phyloP scores from a whole-genome alignment of 169 alveolate genomes.

The Plasmodium reichenowi region DNA sequence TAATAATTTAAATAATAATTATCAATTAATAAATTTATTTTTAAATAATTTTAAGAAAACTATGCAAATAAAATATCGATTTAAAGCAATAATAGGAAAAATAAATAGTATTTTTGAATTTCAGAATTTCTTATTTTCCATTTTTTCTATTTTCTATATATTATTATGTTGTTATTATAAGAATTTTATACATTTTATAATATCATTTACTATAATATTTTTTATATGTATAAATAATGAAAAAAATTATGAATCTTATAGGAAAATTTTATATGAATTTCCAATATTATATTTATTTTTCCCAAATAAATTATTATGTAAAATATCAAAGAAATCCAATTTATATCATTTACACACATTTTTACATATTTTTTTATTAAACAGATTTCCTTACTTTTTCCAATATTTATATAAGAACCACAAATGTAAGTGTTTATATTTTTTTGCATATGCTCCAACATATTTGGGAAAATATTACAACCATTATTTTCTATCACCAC shows the following conservation, averaged over 20 bases:
- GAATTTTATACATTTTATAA: slow-evolving; percentile 49
- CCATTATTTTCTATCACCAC: slow-evolving; percentile 8
- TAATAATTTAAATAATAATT: slow-evolving; percentile 61
- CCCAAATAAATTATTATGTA: slow-evolving; percentile 55
- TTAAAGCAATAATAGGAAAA: slow-evolving; percentile 28
- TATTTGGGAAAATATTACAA: slow-evolving; percentile 43
- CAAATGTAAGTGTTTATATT: slow-evolving; percentile 50
- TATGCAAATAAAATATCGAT: slow-evolving; percentile 61
- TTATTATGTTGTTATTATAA: slow-evolving; percentile 60
- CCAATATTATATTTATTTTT: slow-evolving; percentile 61
- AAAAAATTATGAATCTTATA: slow-evolving; percentile 58
- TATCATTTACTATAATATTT: slow-evolving; percentile 37
- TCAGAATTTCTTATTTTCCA: slow-evolving; percentile 40
- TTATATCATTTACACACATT: slow-evolving; percentile 67
- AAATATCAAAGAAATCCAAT: slow-evolving; percentile 46
- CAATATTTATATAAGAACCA: slow-evolving; percentile 58
- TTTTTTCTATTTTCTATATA: slow-evolving; percentile 47
- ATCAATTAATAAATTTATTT: slow-evolving; percentile 56
- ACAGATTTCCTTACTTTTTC: slow-evolving; percentile 58
- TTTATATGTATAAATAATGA: slow-evolving; percentile 43
- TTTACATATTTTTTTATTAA: slow-evolving; percentile 47
- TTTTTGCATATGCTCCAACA: slow-evolving; percentile 61
- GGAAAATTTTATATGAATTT: slow-evolving; percentile 32
- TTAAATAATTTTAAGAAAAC: slow-evolving; percentile 57
- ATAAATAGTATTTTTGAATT: slow-evolving; percentile 60